These are phyloP conservation scores for Phanerochaete sordida DNA, from an alignment of 768 basidiomycete genomes.

Conservation along the genomic window DNA sequence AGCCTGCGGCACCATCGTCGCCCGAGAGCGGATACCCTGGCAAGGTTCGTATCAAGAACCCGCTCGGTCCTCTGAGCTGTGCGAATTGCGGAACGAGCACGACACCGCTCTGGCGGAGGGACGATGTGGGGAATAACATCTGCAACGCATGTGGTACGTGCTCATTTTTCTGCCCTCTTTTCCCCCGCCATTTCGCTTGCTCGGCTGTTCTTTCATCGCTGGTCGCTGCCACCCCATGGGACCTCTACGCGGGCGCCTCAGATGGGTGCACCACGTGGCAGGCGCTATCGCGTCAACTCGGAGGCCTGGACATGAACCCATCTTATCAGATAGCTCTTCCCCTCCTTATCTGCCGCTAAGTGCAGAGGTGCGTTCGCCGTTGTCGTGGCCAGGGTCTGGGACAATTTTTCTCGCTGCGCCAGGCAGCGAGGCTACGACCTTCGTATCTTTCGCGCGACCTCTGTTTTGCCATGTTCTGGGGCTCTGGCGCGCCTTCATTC, in stretches of 20 bases:
- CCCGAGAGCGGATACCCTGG: conserved; percentile 19
- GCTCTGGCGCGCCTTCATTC: not conserved
- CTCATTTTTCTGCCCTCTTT: conserved; percentile 13
- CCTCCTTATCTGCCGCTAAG: conserved; percentile 8
- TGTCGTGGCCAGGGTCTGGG: conserved; percentile 13
- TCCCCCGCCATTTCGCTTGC: not conserved
- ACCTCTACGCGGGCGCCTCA: not conserved
- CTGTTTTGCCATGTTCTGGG: not conserved
- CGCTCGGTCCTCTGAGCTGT: conserved; percentile 77
- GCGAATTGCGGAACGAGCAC: conserved; percentile 88
- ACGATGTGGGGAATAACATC: conserved; percentile 89
- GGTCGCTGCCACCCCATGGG: not conserved
- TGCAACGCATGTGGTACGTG: conserved; percentile 93
- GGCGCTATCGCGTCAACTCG: conserved; percentile 2
- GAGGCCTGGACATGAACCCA: conserved; percentile 8
- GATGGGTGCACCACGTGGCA: not conserved
- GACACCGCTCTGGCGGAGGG: conserved; percentile 86
- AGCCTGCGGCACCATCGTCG: conserved; percentile 8
- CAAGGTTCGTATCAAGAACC: conserved; percentile 25
- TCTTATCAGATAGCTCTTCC: conserved; percentile 25
- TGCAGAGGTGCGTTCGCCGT: conserved; percentile 4
- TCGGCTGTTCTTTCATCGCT: not conserved
- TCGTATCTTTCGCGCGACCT: not conserved
- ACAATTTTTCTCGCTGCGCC: not conserved
- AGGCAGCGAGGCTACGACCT: not conserved